Evolutionary conservation across 2,329 filamentous ascomycete genomes (phyloP).

Genomic region (Xylaria sp.): DNA sequence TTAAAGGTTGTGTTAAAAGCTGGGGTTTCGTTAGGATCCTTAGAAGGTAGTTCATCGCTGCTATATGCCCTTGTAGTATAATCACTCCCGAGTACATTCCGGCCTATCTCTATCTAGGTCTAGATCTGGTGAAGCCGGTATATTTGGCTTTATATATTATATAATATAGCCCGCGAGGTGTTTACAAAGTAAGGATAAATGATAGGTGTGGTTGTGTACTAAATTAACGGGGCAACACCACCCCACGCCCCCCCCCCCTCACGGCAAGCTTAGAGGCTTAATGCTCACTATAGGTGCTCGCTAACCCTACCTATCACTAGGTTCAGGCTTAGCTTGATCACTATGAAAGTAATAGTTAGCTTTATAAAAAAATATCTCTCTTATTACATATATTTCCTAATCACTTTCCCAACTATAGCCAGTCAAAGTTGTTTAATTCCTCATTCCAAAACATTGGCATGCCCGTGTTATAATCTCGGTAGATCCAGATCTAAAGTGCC

Average conservation of each 20-base stretch:
- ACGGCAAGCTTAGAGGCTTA: background rate
- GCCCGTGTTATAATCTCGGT: too few species aligned
- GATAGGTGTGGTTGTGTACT: background rate
- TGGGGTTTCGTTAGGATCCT: background rate
- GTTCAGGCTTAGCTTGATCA: too few species aligned
- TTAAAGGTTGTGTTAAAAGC: background rate
- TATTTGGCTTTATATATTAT: background rate
- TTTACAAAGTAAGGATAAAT: background rate
- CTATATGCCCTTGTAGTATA: background rate
- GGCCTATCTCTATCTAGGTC: background rate
- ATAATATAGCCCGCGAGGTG: background rate
- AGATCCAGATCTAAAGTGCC: too few species aligned
- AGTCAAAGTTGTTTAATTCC: too few species aligned
- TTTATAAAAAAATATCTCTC: too few species aligned
- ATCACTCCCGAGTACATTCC: background rate
- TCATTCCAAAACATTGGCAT: too few species aligned
- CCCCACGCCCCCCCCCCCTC: background rate
- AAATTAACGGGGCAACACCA: background rate
- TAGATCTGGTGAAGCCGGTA: background rate
- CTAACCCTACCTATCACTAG: too few species aligned
- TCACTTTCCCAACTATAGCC: too few species aligned
- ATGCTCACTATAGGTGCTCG: too few species aligned
- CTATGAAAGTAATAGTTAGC: too few species aligned
- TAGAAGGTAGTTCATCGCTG: background rate
- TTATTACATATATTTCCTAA: too few species aligned